A percentile compares a stretch with the other conserved stretches of the same genome.
Evolutionary conservation across 495 filamentous ascomycete species (phyloP).

Genomic region (Penicillium pancosmium): DNA sequence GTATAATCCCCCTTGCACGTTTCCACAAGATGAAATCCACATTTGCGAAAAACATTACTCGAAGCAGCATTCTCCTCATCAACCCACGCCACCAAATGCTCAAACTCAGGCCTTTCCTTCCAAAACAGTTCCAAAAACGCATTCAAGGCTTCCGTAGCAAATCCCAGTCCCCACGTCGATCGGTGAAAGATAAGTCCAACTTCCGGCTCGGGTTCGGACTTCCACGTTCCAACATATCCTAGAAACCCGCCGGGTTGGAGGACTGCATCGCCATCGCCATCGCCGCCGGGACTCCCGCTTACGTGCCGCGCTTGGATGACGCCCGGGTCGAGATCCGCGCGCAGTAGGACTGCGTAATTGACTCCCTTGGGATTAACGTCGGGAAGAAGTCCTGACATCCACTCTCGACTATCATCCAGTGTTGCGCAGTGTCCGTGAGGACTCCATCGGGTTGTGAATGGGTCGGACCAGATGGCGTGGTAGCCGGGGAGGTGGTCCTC

Average conservation of each 20-base stretch:
- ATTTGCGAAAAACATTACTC: slow-evolving; percentile 23
- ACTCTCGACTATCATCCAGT: slow-evolving; percentile 18
- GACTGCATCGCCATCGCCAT: neutral
- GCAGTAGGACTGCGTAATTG: slow-evolving; percentile 24
- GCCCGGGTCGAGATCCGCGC: neutral
- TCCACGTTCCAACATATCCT: slow-evolving; percentile 19
- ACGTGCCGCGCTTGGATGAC: no score
- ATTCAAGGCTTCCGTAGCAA: slow-evolving; percentile 34
- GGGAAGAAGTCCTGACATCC: slow-evolving; percentile 21
- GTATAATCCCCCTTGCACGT: slow-evolving; percentile 19
- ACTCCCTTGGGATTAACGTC: slow-evolving; percentile 21
- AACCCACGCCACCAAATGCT: slow-evolving; percentile 18
- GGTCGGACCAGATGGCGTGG: slow-evolving; percentile 27
- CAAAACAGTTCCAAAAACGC: slow-evolving; percentile 32
- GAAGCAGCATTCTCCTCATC: slow-evolving; percentile 25
- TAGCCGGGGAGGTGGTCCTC: slow-evolving; percentile 20
- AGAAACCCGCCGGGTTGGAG: slow-evolving; percentile 11
- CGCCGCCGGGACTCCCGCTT: no score
- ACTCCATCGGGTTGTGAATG: slow-evolving; percentile 25
- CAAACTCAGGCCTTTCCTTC: slow-evolving; percentile 23
- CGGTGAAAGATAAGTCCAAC: slow-evolving; percentile 34
- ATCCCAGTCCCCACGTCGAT: slow-evolving; percentile 33
- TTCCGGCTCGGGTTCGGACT: slow-evolving; percentile 22
- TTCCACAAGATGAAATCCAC: slow-evolving; percentile 25
- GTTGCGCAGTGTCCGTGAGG: slow-evolving; percentile 21